Base-by-base conservation (phyloP, 2,329 filamentous ascomycete genomes). In the Colletotrichum godetiae region DNA sequence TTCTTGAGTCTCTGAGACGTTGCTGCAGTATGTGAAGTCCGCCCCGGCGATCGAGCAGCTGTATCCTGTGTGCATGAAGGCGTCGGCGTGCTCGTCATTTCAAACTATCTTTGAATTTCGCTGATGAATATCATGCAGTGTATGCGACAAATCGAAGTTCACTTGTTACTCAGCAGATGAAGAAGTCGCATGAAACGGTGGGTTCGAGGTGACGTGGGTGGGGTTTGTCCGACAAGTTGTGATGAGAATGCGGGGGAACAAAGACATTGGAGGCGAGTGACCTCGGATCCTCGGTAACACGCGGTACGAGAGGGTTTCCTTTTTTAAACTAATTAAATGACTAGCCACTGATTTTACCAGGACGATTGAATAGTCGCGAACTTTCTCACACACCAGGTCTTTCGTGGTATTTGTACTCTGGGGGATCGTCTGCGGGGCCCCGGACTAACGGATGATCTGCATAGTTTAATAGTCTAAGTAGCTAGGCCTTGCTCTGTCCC, bases 1-100 rank as follows among this genome's bases (percentile, higher is more conserved):
- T 81, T 81, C 75, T 78, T 80, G 10, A 79, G 75, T 3, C 64
- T 42, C 1, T 66, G 67, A 4, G 64, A 62, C 4, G 68, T 52
- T 6, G 66, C 64, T 8, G 66, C 58, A 22, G 67, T 37, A 10
- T 62, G 37, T 29, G 27, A 22, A 19, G 22, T 52, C 27, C 37
- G 37, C 24, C 42, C 42, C 15, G 19, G 58, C 4, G 22, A 19
- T n/a, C 7, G 22, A 15, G 35, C 22, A 37, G 58, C 22, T 5
- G 2, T n/a, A 6, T 52, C 24, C 2, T 33, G 42, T 12, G 37
- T 52, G n/a, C 37, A 8, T 22, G 59, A 31, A n/a, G 15, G 4
- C 35, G 22, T 46, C 24, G 35, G 35, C 8, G 35, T 46, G 8
- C 58, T 12, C 12, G 58, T 6, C 58, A 60, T 60, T 7, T 60